Evolutionary conservation across 306 rosid genomes (phyloP).

Genomic region (Prunus mume): DNA sequence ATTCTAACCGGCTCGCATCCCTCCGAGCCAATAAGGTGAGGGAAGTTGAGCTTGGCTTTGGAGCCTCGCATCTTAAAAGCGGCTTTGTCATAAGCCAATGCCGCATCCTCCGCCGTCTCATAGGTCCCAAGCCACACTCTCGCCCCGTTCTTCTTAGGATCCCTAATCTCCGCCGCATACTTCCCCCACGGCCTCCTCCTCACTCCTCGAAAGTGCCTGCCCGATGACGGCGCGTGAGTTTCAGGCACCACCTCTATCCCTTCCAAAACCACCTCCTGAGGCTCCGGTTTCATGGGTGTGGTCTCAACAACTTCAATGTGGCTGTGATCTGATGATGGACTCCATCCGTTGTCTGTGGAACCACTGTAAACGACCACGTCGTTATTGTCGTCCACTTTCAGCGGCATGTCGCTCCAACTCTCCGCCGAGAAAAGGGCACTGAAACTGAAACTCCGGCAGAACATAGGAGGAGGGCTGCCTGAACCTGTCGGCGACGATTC

Average conservation of each 20-base stretch:
- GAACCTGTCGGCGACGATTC: background rate
- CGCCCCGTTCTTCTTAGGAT: constrained; percentile 46
- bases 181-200: constrained; percentile 74
- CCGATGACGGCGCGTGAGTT: background rate
- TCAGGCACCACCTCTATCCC: background rate
- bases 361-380: constrained; percentile 9
- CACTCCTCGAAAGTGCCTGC: constrained; percentile 46
- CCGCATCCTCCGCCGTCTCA: constrained; percentile 48
- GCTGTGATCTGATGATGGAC: background rate
- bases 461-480: background rate
- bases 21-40: constrained; percentile 38
- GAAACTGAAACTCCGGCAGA: constrained; percentile 15
- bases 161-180: constrained; percentile 57
- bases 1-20: constrained; percentile 10
- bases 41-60: constrained; percentile 62
- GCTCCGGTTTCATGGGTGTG: background rate
- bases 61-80: constrained; percentile 61
- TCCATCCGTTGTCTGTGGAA: background rate
- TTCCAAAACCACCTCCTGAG: background rate
- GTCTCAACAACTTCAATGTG: background rate
- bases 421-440: constrained; percentile 5
- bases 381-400: constrained; percentile 6
- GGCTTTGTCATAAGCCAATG: constrained; percentile 61
- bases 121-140: constrained; percentile 66
- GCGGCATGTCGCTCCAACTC: constrained; percentile 21